Percentiles rank a stretch among this genome's conserved stretches.
Conservation (phyloP, 2,329 filamentous ascomycete species). For the Blumeria graminis region DNA sequence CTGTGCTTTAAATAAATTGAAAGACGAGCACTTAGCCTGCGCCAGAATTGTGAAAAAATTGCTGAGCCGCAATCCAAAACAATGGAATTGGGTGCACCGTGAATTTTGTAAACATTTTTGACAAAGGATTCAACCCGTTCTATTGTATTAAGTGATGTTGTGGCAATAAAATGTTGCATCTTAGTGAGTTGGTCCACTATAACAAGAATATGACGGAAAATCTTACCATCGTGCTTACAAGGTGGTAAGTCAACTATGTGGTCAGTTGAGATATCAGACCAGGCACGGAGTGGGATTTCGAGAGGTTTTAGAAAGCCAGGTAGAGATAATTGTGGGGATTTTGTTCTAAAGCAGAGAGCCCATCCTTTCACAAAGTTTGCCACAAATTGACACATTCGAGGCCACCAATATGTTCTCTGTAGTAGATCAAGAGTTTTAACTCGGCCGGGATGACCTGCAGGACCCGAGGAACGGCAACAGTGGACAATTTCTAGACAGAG, state of each 20-base stretch:
- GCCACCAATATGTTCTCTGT: neutral
- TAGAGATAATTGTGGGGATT: neutral
- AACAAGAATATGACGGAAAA: neutral
- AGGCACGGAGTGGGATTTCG: neutral
- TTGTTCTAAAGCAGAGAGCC: neutral
- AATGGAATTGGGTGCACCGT: constrained; percentile 2
- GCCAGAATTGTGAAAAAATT: constrained; percentile 6
- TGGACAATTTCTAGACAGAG: neutral
- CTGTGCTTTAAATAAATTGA: neutral
- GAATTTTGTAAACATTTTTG: constrained; percentile 2
- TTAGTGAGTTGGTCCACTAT: neutral
- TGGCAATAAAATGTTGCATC: neutral
- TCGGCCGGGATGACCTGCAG: neutral
- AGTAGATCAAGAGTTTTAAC: neutral
- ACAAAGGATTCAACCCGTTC: constrained; percentile 1
- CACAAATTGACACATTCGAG: neutral
- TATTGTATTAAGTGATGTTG: neutral
- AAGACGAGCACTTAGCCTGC: neutral
- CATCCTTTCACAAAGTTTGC: neutral
- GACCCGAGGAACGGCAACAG: neutral
- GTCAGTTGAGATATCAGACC: constrained; percentile 3
- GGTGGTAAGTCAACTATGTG: neutral
- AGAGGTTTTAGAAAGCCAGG: constrained; percentile 3
- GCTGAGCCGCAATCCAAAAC: constrained; percentile 4
- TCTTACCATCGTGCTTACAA: neutral